These are phyloP conservation scores for Fusarium udum DNA, from an alignment of 2,329 filamentous ascomycete species.

Conservation along the genomic window DNA sequence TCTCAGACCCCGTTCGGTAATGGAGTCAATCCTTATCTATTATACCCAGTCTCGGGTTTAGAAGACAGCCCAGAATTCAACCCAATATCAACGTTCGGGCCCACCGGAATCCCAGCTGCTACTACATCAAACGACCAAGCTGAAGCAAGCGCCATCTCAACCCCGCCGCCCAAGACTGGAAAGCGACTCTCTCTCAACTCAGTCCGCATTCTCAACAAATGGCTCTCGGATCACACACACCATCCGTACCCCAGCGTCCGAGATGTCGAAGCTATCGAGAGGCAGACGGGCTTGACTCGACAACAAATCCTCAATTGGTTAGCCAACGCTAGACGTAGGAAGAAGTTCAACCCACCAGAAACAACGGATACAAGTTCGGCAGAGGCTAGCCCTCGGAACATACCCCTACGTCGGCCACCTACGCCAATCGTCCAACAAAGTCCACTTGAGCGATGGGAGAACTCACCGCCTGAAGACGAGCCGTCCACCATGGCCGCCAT, in stretches of 20 bases:
- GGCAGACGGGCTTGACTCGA: slow-evolving; percentile 77
- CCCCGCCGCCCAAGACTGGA: slow-evolving; percentile 8
- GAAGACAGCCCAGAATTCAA: neutral
- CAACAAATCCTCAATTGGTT: slow-evolving; percentile 89
- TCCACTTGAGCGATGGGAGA: slow-evolving; percentile 46
- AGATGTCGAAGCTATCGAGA: slow-evolving; percentile 78
- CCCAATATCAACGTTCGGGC: accelerated
- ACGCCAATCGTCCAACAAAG: slow-evolving; percentile 58
- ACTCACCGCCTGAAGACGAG: slow-evolving; percentile 48
- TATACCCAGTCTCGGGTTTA: neutral
- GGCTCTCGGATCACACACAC: slow-evolving; percentile 77
- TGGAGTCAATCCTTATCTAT: neutral
- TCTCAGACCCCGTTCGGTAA: neutral
- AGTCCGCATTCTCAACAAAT: slow-evolving; percentile 49
- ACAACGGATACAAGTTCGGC: neutral
- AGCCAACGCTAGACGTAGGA: slow-evolving; percentile 81
- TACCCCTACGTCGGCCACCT: slow-evolving; percentile 37
- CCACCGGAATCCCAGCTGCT: too few species aligned
- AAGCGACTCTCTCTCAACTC: slow-evolving; percentile 28
- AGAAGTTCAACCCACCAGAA: slow-evolving; percentile 59
- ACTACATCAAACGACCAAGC: too few species aligned
- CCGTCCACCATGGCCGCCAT: slow-evolving; percentile 44
- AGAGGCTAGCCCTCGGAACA: neutral
- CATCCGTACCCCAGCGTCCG: slow-evolving; percentile 87
- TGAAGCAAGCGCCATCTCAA: neutral